phyloP scores from a whole-genome alignment of 768 basidiomycete species.

The Dioszegia aurantiaca region DNA sequence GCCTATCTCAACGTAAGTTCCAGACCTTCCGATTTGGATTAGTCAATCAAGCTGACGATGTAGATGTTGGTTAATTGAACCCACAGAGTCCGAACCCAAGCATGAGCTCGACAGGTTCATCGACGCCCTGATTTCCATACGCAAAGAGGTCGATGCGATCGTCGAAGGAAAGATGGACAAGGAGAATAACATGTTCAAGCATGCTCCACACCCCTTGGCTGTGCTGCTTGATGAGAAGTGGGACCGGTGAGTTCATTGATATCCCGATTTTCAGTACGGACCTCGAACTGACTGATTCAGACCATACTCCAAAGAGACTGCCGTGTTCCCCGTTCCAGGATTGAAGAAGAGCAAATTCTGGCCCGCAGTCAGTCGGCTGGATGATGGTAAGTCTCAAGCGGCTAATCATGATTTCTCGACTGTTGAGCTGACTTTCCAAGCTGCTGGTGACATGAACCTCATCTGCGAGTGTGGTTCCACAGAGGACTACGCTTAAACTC shows the following conservation, averaged over 20 bases:
- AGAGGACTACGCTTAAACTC: slow-evolving; percentile 49
- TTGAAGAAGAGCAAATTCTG: slow-evolving; percentile 90
- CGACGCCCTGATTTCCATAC: slow-evolving; percentile 96
- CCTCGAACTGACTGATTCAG: slow-evolving; percentile 2
- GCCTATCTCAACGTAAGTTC: slow-evolving; percentile 87
- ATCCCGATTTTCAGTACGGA: neutral
- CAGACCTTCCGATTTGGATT: slow-evolving; percentile 27
- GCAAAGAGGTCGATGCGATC: slow-evolving; percentile 84
- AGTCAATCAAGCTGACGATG: slow-evolving; percentile 4
- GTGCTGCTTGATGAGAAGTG: slow-evolving; percentile 74
- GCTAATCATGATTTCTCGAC: neutral
- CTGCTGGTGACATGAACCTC: slow-evolving; percentile 88
- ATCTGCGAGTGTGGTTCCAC: slow-evolving; percentile 55
- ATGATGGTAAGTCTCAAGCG: slow-evolving; percentile 68
- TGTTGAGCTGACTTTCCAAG: slow-evolving; percentile 53
- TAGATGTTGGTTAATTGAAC: slow-evolving; percentile 69
- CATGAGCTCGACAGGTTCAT: slow-evolving; percentile 94
- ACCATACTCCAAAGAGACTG: slow-evolving; percentile 86
- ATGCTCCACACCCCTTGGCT: slow-evolving; percentile 86
- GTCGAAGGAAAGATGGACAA: slow-evolving; percentile 79
- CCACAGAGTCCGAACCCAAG: slow-evolving; percentile 90
- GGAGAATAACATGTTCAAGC: slow-evolving; percentile 87
- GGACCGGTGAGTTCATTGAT: slow-evolving; percentile 57
- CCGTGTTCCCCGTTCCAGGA: slow-evolving; percentile 84
- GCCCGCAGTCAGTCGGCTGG: slow-evolving; percentile 87